Base-by-base conservation (phyloP, 371 early-diverging fungal genomes). In the Mortierella sp. region DNA sequence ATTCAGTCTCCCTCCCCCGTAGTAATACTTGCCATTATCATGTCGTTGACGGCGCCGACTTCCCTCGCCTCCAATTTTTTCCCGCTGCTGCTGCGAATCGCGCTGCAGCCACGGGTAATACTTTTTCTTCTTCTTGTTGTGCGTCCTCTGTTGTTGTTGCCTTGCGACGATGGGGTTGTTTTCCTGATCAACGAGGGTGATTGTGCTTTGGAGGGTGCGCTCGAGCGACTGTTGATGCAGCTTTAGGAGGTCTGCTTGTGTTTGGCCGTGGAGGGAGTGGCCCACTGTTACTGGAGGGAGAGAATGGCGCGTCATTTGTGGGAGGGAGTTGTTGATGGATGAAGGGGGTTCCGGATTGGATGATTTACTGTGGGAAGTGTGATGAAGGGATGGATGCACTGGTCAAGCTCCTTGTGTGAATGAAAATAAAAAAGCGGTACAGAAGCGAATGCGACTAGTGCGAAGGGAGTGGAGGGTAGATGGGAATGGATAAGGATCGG, bases 41-140 rank as follows among this genome's bases (percentile, higher is more conserved):
- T 86, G 78, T 53, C 87, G 82, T 67, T 82, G 82, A 16, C 87
- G 80, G 28, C 87, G 82, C 61, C 80, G 74, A 44, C 82, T 82
- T 26, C 87, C 87, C 44, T 76, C 78, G 9, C 69, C 73, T 11
- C 87, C 87, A 69, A 86, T 86, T 74, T 82, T 82, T 19, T 86
- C 73, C 40, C 87, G 80, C 40, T 82, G 87, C 16, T 31, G 43
- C 43, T 50, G 80, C 3, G 87, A 86, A 55, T 86, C 87, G 19
- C 87, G 75, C 54, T 86, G 87, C 51, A 86, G 26, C 87, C 87
- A 86, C 2, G 82, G 82, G 40, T 86, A 86, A 54, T 75, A 80
- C 76, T 86, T 86, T 44, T 86, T 86, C 80, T 86, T 86, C 75
- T 86, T 86, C 64, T 76, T 85, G 74, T 78, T 85, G 16, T 81